Conservation (phyloP, 257 asterid genomes). For the Oldenlandia corymbosa region DNA sequence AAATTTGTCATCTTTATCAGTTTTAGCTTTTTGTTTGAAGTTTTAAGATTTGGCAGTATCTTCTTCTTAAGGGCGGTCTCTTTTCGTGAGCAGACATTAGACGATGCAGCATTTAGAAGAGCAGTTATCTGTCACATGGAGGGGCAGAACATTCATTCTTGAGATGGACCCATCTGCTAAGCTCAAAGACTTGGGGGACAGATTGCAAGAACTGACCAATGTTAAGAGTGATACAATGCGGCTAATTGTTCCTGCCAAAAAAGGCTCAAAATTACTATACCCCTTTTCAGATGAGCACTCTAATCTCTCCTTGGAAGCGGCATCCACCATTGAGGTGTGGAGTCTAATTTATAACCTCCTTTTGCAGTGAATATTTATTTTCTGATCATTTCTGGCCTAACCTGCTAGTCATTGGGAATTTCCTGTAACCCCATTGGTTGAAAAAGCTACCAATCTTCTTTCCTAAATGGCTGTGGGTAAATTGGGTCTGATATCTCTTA, state of each 20-base stretch:
- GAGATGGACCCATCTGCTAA: slow-evolving; percentile 48
- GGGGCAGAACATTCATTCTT: slow-evolving; percentile 49
- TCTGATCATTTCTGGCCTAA: too few relatives aligned
- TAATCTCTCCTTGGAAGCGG: slow-evolving; percentile 42
- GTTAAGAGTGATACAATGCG: slow-evolving; percentile 67
- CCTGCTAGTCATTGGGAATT: neutral
- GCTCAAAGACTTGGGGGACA: slow-evolving; percentile 71
- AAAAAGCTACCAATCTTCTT: neutral
- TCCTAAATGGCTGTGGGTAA: neutral
- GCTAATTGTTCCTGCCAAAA: slow-evolving; percentile 58
- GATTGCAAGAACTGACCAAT: slow-evolving; percentile 58
- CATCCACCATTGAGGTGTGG: slow-evolving; percentile 53
- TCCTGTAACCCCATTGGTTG: neutral
- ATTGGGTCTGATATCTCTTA: neutral
- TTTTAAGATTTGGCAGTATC: neutral
- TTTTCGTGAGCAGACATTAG: slow-evolving; percentile 30
- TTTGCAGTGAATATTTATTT: neutral
- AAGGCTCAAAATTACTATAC: slow-evolving; percentile 55
- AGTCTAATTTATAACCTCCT: slow-evolving; percentile 5
- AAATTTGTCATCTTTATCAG: too few relatives aligned
- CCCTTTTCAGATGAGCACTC: slow-evolving; percentile 84
- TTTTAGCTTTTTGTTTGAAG: neutral
- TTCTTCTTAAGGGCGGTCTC: neutral
- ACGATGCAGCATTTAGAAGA: slow-evolving; percentile 44
- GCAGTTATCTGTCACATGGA: slow-evolving; percentile 57